Conservation (phyloP, 1,139 yeast species). For the Yamadazyma buinensis region DNA sequence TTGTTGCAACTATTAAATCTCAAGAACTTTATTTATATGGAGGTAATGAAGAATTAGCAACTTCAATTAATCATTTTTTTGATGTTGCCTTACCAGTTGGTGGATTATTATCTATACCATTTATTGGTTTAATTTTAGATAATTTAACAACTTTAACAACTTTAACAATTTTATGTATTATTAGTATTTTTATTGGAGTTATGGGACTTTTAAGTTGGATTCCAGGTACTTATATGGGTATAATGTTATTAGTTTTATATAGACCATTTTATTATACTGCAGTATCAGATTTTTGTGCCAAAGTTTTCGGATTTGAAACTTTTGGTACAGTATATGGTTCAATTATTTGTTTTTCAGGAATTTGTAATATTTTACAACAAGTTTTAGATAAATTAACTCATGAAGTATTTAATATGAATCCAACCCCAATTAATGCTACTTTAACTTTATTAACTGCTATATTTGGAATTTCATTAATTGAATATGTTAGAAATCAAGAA, state of each 20-base stretch:
- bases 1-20: conserved; percentile 80
- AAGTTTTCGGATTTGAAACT: conserved; percentile 88
- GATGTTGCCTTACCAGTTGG: conserved; percentile 86
- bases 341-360: conserved; percentile 75
- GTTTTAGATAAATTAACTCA: conserved; percentile 69
- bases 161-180: conserved; percentile 46
- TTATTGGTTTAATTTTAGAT: conserved; percentile 80
- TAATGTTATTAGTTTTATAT: conserved; percentile 69
- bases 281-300: conserved; percentile 85
- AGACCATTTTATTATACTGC: conserved; percentile 93
- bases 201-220: conserved; percentile 58
- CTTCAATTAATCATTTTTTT: conserved; percentile 64
- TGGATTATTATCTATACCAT: conserved; percentile 79
- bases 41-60: conserved; percentile 46
- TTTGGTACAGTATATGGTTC: conserved; percentile 93
- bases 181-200: conserved; percentile 62
- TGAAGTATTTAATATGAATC: conserved; percentile 62
- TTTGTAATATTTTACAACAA: conserved; percentile 70
- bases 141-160: conserved; percentile 62
- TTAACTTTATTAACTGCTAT: conserved; percentile 52
- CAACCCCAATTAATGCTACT: conserved; percentile 65
- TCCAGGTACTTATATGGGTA: conserved; percentile 58
- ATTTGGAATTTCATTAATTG: conserved; percentile 51
- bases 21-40: conserved; percentile 68
- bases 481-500: conserved; percentile 54